Evolutionary conservation across 2,329 filamentous ascomycete species (phyloP).

Genomic region (Ophiosphaerella korrae): DNA sequence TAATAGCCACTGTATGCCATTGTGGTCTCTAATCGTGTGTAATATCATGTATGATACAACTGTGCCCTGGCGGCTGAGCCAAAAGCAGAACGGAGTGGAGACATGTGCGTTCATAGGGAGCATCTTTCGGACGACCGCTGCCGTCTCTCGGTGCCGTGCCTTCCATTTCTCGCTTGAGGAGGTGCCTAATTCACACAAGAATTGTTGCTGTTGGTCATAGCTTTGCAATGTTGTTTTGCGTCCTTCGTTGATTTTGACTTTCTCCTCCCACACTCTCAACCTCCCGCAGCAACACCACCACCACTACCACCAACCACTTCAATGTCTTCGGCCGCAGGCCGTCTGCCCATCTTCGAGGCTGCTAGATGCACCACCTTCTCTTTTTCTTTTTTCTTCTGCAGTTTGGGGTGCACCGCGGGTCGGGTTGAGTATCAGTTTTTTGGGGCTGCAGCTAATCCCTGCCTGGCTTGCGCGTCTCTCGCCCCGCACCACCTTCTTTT

Average conservation of each 20-base stretch:
- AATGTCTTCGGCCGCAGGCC: neutral
- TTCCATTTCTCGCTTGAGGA: too few species aligned
- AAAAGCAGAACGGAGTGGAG: neutral
- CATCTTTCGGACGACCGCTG: too few species aligned
- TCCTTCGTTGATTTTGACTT: neutral
- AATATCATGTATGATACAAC: too few species aligned
- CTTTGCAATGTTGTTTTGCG: neutral
- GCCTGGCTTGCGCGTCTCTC: too few species aligned
- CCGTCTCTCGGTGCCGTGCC: too few species aligned
- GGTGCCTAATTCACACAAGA: neutral
- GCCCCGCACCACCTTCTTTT: too few species aligned
- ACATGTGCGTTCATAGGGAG: neutral
- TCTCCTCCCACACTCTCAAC: neutral
- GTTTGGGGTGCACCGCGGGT: neutral
- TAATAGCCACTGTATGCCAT: too few species aligned
- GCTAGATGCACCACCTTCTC: neutral
- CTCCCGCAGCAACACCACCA: constrained; percentile 3
- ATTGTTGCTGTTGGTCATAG: neutral
- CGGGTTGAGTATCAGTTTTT: too few species aligned
- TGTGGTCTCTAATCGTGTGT: too few species aligned
- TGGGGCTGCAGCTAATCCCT: too few species aligned
- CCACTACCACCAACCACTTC: neutral
- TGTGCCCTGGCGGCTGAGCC: too few species aligned
- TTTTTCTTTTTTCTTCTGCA: neutral
- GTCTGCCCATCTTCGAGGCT: neutral